Percentiles rank a stretch among this genome's conserved stretches.
Conservation (phyloP, 352 stramenopile species). For the Globisporangium echinulatum region DNA sequence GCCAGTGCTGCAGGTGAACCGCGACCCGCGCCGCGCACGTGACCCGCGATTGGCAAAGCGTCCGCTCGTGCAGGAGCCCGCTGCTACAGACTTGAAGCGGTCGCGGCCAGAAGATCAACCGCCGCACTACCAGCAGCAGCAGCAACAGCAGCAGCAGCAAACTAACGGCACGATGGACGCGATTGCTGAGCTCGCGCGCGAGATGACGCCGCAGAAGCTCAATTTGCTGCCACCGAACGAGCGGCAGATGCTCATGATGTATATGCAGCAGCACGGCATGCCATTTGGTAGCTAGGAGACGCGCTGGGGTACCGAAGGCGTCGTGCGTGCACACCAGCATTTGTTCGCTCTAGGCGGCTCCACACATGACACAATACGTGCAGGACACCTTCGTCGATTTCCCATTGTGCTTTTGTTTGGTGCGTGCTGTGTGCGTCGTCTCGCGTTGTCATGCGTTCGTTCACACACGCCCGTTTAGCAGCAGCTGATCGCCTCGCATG, state of each 20-base stretch:
- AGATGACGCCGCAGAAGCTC: slow-evolving; percentile 80
- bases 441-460: too few relatives aligned
- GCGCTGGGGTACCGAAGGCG: too few relatives aligned
- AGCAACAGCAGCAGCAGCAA: slow-evolving; percentile 6
- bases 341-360: too few relatives aligned
- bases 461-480: too few relatives aligned
- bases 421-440: too few relatives aligned
- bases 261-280: slow-evolving; percentile 84
- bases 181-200: slow-evolving; percentile 62
- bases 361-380: too few relatives aligned
- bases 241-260: slow-evolving; percentile 64
- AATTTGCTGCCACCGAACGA: slow-evolving; percentile 74
- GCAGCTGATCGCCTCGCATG: too few relatives aligned
- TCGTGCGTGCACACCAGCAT: too few relatives aligned
- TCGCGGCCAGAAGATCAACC: slow-evolving; percentile 11
- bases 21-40: slow-evolving; percentile 45
- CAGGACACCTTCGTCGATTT: too few relatives aligned
- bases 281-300: slow-evolving; percentile 16
- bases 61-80: slow-evolving; percentile 3
- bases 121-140: neutral
- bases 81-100: slow-evolving; percentile 2
- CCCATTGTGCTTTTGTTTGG: too few relatives aligned
- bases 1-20: slow-evolving; percentile 18
- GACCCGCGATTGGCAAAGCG: slow-evolving; percentile 46
- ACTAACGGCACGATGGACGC: slow-evolving; percentile 36